Conservation (phyloP, 1,139 yeast species). For the Scheffersomyces segobiensis region DNA sequence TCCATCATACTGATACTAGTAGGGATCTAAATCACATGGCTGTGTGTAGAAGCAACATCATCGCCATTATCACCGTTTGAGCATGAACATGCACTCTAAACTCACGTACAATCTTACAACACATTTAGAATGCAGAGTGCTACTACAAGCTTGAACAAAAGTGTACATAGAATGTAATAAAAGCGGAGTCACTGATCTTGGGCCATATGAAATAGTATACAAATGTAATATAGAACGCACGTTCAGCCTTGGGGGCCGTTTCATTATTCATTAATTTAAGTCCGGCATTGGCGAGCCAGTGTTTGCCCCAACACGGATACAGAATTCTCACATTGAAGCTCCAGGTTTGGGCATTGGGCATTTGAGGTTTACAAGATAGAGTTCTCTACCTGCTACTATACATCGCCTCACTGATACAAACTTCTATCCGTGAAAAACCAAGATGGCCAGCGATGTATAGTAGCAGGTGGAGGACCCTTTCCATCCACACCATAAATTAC, state of each 20-base stretch:
- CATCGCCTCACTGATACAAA: not conserved
- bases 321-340: not conserved
- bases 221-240: not conserved
- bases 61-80: not conserved
- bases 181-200: not conserved
- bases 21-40: not conserved
- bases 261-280: not conserved
- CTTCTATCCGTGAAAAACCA: not conserved
- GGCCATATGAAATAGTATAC: not conserved
- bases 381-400: not conserved
- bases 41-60: not conserved
- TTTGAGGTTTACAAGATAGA: not conserved
- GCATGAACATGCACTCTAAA: not conserved
- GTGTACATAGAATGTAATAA: not conserved
- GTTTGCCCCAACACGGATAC: not conserved
- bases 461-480: not conserved
- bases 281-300: not conserved
- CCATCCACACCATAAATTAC: not conserved
- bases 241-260: not conserved
- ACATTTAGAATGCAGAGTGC: not conserved
- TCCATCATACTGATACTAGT: not conserved
- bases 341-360: not conserved
- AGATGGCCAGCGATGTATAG: not conserved
- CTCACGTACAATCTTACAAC: not conserved
- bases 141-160: not conserved